Conservation (phyloP, 1,284 basidiomycete species). For the Ganoderma lingzhi region DNA sequence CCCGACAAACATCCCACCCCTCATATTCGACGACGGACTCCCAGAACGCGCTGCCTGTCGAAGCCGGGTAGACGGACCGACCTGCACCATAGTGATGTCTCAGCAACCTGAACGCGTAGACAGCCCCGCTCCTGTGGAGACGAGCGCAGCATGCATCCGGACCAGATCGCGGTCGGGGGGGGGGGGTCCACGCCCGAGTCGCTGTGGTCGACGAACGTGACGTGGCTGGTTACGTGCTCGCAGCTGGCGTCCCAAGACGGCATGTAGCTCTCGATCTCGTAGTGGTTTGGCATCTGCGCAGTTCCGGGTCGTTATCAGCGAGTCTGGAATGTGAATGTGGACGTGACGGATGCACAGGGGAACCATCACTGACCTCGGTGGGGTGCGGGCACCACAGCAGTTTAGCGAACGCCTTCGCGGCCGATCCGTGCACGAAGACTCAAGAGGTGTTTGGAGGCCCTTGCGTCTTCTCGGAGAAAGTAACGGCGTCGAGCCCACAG, state of each 20-base stretch:
- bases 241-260: neutral
- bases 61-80: neutral
- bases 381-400: no score
- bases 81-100: neutral
- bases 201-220: neutral
- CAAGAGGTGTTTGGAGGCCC: no score
- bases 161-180: neutral
- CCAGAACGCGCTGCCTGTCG: neutral
- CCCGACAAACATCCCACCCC: neutral
- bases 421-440: no score
- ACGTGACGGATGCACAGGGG: neutral
- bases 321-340: neutral
- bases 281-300: neutral
- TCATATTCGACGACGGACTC: neutral
- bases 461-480: no score
- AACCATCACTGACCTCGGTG: no score
- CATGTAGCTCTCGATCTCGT: neutral
- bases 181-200: neutral
- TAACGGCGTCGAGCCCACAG: no score
- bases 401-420: no score
- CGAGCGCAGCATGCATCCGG: neutral
- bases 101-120: neutral
- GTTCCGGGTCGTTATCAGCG: neutral
- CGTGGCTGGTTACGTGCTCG: neutral
- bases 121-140: neutral